A percentile compares a stretch with the other conserved stretches of the same genome.
These are phyloP conservation scores for Phenoliferia sp. DNA, from an alignment of 1,284 basidiomycete genomes.

Conservation along the genomic window DNA sequence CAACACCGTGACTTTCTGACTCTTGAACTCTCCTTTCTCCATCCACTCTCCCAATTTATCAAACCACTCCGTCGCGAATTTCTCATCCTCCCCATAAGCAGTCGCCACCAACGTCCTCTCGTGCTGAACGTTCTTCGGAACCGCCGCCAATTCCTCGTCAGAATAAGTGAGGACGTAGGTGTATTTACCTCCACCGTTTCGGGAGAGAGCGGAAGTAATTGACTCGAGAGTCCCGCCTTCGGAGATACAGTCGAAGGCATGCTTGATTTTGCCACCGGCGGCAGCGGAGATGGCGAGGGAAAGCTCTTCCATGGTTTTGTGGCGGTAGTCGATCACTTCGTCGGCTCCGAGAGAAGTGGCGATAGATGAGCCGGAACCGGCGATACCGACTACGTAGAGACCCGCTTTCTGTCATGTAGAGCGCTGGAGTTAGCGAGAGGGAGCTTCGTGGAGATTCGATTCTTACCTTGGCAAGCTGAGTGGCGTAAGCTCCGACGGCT, in stretches of 20 bases:
- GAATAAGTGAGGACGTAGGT: conserved; percentile 16
- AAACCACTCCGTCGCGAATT: conserved; percentile 36
- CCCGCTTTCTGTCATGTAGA: conserved; percentile 27
- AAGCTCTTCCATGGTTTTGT: conserved; percentile 26
- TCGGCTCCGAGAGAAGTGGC: conserved; percentile 36
- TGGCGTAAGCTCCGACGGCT: conserved; percentile 41
- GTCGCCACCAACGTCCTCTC: conserved; percentile 20
- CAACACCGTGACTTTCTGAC: conserved; percentile 35
- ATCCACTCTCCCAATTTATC: conserved; percentile 31
- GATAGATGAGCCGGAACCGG: conserved; percentile 31
- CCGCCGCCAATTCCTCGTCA: not conserved
- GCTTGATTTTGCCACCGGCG: conserved; percentile 17
- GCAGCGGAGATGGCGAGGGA: conserved; percentile 23
- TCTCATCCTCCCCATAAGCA: conserved; percentile 19
- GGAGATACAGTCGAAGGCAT: conserved; percentile 35
- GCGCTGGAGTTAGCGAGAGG: not conserved
- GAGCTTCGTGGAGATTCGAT: not conserved
- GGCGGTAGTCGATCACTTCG: conserved; percentile 39
- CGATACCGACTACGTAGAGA: conserved; percentile 40
- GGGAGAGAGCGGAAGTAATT: conserved; percentile 27
- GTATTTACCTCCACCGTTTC: conserved; percentile 1
- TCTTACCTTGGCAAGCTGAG: conserved; percentile 40
- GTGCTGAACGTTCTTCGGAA: conserved; percentile 14
- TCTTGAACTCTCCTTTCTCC: conserved; percentile 34
- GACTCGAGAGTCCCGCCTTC: conserved; percentile 25